Conservation (phyloP, 768 basidiomycete species). For the Lentinula edodes region DNA sequence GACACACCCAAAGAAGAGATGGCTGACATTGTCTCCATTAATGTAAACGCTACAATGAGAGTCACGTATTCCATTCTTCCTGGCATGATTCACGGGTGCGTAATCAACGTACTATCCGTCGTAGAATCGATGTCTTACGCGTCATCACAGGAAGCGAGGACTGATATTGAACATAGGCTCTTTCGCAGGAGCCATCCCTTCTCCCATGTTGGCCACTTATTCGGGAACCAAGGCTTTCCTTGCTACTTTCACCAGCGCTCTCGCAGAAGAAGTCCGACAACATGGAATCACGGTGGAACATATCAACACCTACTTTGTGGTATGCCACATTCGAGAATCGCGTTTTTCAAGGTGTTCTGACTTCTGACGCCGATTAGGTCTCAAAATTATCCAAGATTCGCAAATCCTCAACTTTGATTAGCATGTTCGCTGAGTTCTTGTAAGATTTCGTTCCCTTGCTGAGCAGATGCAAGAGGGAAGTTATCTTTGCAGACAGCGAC, state of each 20-base stretch:
- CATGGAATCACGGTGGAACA: conserved; percentile 79
- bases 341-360: background rate
- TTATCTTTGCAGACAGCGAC: conserved; percentile 95
- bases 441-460: conserved; percentile 74
- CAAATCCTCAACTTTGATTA: conserved; percentile 59
- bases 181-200: conserved; percentile 82
- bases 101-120: background rate
- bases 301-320: conserved; percentile 92
- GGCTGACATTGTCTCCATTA: conserved; percentile 79
- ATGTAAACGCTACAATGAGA: conserved; percentile 74
- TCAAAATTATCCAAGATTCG: conserved; percentile 95
- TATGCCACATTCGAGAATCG: conserved; percentile 32
- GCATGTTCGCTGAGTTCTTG: conserved; percentile 85
- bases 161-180: conserved; percentile 91
- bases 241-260: conserved; percentile 76
- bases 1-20: conserved; percentile 75
- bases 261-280: conserved; percentile 74
- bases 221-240: conserved; percentile 91
- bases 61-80: conserved; percentile 80
- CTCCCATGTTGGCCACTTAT: conserved; percentile 92
- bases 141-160: conserved; percentile 58
- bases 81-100: conserved; percentile 71
- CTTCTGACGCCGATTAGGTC: conserved; percentile 42
- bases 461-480: conserved; percentile 63
- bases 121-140: background rate